Base-by-base conservation (phyloP, 208 protist genomes). In the Trypanosoma cruzi region DNA sequence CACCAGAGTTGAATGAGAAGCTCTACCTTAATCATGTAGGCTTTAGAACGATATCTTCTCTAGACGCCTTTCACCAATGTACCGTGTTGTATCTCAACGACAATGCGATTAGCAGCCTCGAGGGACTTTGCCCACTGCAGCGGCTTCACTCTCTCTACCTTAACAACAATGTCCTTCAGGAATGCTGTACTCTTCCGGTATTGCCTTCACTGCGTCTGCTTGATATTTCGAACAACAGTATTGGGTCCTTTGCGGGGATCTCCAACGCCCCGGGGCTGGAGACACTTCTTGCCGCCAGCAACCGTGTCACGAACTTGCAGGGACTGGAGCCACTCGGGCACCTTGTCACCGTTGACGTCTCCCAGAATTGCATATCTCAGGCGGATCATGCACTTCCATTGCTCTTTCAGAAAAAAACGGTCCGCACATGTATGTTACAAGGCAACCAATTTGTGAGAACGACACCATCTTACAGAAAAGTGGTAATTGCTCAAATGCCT, bases 21-120 rank as follows among this genome's bases (percentile, higher is more conserved):
- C 70, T 98, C 0, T 99, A 98, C 64, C 82, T 99, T 46, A 90
- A 98, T 69, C 95, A 95, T 77, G 52, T 89, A 29, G 82, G 93
- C 42, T 94, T 98, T 60, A 46, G 60, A 3, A 73, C 55, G 6
- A 89, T 99, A 20, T 69, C 53, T 44, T 84, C 70, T 32, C 73
- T 98, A 16, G 66, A 88, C 2, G 64, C 75, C 49, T 98, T 96
- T 74, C 80, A 80, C 16, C 84, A 83, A 40, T 89, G 92, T 60
- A 88, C 71, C 14, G 88, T 92, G 22, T 66, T 99, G 6, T 99
- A 97, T 71, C 80, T 98, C 44, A 85, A 96, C 59, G 81, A 95
- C 70, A 98, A 99, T 84, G 79, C 73, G 14, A 75, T 99, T 34
- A 70, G 69, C 42, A 80, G 82, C 46, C 78, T 99, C 7, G 72